Base-by-base conservation (phyloP, 371 early-diverging fungal genomes). In the Rhizoclosmatium hyalinum region DNA sequence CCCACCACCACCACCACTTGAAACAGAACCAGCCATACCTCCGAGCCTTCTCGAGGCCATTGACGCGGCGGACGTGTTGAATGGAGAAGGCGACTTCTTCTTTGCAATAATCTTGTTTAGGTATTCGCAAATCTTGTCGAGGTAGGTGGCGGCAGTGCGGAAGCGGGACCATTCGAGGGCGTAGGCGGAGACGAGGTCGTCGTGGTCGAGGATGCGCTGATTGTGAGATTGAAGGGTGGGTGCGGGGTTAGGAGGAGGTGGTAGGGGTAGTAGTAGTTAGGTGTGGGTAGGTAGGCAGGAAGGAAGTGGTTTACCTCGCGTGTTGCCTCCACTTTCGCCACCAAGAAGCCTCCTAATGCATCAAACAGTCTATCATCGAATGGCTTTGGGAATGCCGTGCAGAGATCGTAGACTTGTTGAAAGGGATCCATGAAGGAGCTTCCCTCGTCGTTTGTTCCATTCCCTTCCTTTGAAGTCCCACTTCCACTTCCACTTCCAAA, bases 381-480 rank as follows among this genome's bases (percentile, higher is more conserved):
- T 2, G 94, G 90, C 45, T 87, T 87, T 50, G 95, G 95, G 43
- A 84, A 79, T 47, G 94, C 91, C 65, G 89, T 93, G 79, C 95
- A 95, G 80, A 93, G 83, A 75, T 89, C 90, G 75, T 90, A 91
- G 10, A 91, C 90, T 4, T 81, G 79, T 89, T 93, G 92, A 69
- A 89, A 90, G 85, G 92, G 91, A 73, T 89, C 90, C 84, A 92
- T 91, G 79, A 67, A 79, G 19, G 70, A 46, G 17, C 46, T 24
- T 10, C 6, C 14, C 8, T 10, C 24, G 67, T 44, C 64, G 46
- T 5, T 41, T 41, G 64, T 50, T 17, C 50, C 2, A 50, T 17
- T 17, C 6, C 50, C 50, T 50, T 17, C 50, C 17, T 6, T 60
- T 8, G 14, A 12, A 1, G 14, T 60, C 10, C 61, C 10, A 42